These are phyloP conservation scores for Phytophthora sp. DNA, from an alignment of 352 stramenopile species.

Conservation along the genomic window DNA sequence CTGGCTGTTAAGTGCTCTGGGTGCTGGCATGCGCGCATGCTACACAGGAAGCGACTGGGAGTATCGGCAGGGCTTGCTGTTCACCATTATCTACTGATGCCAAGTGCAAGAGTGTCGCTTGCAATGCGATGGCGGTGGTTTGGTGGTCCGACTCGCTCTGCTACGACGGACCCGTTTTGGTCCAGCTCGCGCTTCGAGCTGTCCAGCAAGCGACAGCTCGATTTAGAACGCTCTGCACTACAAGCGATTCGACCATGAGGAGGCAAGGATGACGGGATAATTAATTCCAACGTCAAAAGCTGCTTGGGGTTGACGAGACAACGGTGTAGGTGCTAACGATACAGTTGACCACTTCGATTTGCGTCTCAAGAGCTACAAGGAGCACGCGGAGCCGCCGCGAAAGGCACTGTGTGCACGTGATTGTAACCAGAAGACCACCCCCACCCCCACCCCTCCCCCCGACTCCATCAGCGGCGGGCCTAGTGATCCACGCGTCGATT, in stretches of 20 bases:
- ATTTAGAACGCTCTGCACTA: constrained; percentile 15
- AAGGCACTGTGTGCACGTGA: constrained; percentile 1
- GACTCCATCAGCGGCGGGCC: constrained; percentile 21
- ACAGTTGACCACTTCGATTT: constrained; percentile 12
- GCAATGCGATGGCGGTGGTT: background rate
- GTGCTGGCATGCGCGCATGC: background rate
- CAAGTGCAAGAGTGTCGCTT: background rate
- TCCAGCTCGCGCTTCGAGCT: background rate
- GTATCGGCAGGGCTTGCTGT: constrained; percentile 13
- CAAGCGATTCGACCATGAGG: constrained; percentile 28
- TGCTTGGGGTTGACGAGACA: constrained; percentile 11
- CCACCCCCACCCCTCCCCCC: constrained; percentile 9
- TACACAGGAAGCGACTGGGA: background rate
- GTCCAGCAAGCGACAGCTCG: constrained; percentile 24
- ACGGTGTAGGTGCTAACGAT: constrained; percentile 24
- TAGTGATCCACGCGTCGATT: constrained; percentile 21
- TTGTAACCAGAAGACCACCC: constrained; percentile 9
- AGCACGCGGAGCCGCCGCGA: background rate
- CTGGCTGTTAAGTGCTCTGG: constrained; percentile 23
- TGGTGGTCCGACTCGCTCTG: constrained; percentile 23
- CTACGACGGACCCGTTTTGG: constrained; percentile 11
- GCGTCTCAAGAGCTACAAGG: background rate
- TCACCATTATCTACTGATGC: constrained; percentile 1
- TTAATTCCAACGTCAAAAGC: constrained; percentile 1
- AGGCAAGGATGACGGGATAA: background rate